Base-by-base conservation (phyloP, 2,329 filamentous ascomycete genomes). In the Nothopassalora personata region DNA sequence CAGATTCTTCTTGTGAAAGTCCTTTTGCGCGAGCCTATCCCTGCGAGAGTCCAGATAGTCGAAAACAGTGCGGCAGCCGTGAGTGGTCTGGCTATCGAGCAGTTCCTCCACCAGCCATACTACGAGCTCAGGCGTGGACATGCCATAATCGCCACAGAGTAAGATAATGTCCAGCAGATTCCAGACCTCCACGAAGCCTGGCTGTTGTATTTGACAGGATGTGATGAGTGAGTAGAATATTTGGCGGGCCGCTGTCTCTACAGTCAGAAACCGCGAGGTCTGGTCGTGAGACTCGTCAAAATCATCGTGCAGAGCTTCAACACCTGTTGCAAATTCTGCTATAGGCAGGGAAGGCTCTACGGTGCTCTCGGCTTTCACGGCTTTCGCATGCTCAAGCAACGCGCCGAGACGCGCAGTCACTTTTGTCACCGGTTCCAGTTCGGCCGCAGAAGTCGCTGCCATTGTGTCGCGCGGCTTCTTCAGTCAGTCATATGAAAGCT, bases 41-140 rank as follows among this genome's bases (percentile, higher is more conserved):
- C 94, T 85, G 60, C 95, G 84, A 23, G 94, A 97, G 73, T 99
- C 95, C 47, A 99, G 83, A 69, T 92, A 99, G 71, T 96, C 91
- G 71, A 99, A 97, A 13, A 97, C 88, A 61, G 85, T 89, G 60
- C 91, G 87, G 72, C 94, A 99, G 33, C 90, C 92, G 27, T 91
- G 84, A 46, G 97, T 96, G 0, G 92, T 96, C 73, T 99, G 93
- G 70, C 91, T 96, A 73, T 99, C 95, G 28, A 99, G 82, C 1
- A 99, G 83, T 74, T 97, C 94, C 73, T 99, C 94, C 19, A 97
- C 86, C 15, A 99, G 84, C 83, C 90, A 92, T 69, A 96, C 91
- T 7, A 94, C 81, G 8, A 99, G 80, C 18, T 88, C 89, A 0
- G 90, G 85, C 64, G 96, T 91, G 66, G 84, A 86, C 67, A 83